Evolutionary conservation across 1,284 basidiomycete genomes (phyloP), one percentile per base, ranked within the genome.

Genomic region (Coniferiporia sulphurascens): DNA sequence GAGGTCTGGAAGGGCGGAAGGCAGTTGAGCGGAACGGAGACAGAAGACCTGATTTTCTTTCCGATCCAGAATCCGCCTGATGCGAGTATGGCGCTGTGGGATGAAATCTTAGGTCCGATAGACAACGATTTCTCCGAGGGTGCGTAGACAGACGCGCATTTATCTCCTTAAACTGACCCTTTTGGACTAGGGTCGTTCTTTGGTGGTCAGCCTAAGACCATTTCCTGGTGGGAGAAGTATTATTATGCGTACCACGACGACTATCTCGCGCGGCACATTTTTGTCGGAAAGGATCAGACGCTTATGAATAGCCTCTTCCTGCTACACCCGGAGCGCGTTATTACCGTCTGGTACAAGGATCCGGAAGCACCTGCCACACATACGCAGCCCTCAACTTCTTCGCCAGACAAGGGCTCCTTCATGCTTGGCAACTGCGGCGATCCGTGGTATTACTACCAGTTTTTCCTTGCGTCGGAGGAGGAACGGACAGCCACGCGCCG

Each of bases 241-340:
- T 83, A 74, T 65, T 83, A 81, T 65, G 70, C 72, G 0, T 79
- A 79, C 60, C 81, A 82, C 65, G 71, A 81, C 67, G 61, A 74
- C 58, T 83, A 80, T 66, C 71, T 78, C 44, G 63, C 67, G 1
- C 69, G 68, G 17, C 73, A 72, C 35, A 63, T 74, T 32, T 83
- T 83, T 64, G 78, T 82, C 15, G 81, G 81, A 3, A 81, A 81
- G 66, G 81, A 83, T 67, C 78, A 82, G 64, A 76, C 76, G 0
- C 63, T 83, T 32, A 76, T 81, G 63, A 83, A 82, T 63, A 66
- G 78, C 1, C 69, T 83, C 50, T 67, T 82, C 61, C 66, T 82
- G 32, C 73, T 81, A 32, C 76, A 74, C 66, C 77, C 81, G 1
- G 66, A 71, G 3, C 75, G 76, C 19, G 70, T 83, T 64, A 67